Conservation (phyloP, 1,284 basidiomycete species). For the Fomitopsis palustris region DNA sequence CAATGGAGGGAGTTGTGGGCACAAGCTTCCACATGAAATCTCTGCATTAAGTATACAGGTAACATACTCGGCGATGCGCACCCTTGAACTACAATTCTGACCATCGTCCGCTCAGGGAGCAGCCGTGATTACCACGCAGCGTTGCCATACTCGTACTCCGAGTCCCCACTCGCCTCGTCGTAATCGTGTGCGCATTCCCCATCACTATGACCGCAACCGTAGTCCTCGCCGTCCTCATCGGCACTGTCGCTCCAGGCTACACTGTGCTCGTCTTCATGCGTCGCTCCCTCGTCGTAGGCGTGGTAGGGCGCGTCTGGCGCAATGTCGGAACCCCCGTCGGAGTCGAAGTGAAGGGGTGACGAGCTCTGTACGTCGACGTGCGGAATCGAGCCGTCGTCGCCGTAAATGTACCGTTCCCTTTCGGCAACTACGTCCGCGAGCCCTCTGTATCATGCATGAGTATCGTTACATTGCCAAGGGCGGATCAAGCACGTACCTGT, state of each 20-base stretch:
- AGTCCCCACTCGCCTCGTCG: not conserved
- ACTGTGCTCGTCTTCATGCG: not conserved
- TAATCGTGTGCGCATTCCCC: not conserved
- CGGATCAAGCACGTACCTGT: not conserved
- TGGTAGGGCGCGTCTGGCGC: not conserved
- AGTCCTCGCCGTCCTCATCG: not conserved
- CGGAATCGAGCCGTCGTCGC: constrained; percentile 20
- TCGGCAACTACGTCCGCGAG: constrained; percentile 18
- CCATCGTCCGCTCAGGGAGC: too few relatives aligned
- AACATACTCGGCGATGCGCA: not conserved
- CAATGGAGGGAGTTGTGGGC: too few relatives aligned
- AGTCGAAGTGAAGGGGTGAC: not conserved
- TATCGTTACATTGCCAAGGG: too few relatives aligned
- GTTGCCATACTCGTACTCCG: not conserved
- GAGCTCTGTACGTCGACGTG: not conserved
- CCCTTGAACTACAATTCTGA: too few relatives aligned
- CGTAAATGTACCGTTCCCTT: constrained; percentile 19
- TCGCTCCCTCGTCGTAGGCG: not conserved
- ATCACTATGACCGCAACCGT: not conserved
- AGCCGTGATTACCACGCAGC: not conserved
- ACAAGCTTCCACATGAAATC: not conserved
- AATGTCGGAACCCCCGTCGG: not conserved
- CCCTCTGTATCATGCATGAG: not conserved
- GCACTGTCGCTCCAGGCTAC: not conserved
- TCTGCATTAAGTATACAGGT: not conserved